Base-by-base conservation (phyloP, 2,329 filamentous ascomycete genomes). In the Fusarium sp. region DNA sequence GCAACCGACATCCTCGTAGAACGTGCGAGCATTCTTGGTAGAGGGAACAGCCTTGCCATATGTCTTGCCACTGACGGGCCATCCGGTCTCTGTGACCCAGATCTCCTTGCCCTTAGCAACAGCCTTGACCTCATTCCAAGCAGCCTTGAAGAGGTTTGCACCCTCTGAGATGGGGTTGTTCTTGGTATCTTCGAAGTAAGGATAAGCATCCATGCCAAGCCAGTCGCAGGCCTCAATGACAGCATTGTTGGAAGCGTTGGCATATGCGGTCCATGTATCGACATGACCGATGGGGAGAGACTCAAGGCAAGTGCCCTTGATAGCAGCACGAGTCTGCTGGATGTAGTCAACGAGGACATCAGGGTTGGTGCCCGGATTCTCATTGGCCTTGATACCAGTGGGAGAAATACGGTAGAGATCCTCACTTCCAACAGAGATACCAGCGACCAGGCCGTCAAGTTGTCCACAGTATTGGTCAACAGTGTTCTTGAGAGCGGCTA, bases 71-170 rank as follows among this genome's bases (percentile, higher is more conserved):
- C 86, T 90, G 59, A 95, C 90, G 54, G 95, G 94, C 90, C 93
- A 96, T 73, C 95, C 95, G 22, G 94, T 96, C 87, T 97, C 94
- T 33, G 94, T 96, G 71, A 97, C 88, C 93, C 93, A 96, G 75
- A 97, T 88, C 24, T 89, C 85, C 87, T 95, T 95, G 79, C 88
- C 89, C 39, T 86, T 84, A 39, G 89, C 86, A 48, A 86, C 91
- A 22, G 79, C 82, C 70, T 87, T 81, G 38, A 92, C 93, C 66
- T 87, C 85, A 55, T 86, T 82, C 42, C 92, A 85, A 22, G 93
- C 91, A 20, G 88, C 86, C 78, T 91, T 85, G 86, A 97, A 96
- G 56, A 95, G 89, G 24, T 81, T 76, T 78, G 89, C 88, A 76
- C 87, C 91, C 71, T 90, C 86, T 3, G 85, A 85, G 77, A 97